Conservation (phyloP, 1,139 yeast genomes). For the Candida glucosophila region DNA sequence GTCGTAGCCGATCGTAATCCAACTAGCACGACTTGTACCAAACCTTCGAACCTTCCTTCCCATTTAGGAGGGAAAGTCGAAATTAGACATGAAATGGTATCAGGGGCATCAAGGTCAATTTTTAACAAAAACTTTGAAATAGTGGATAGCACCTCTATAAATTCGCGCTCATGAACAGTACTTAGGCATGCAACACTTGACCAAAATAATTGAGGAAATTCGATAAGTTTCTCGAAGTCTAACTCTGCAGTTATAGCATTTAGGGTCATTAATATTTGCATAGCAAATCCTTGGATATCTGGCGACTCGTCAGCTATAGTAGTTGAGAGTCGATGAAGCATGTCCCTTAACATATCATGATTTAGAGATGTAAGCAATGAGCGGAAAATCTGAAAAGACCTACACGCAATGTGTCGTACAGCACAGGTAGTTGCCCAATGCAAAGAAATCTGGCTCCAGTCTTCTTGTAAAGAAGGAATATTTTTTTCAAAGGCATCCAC, state of each 20-base stretch:
- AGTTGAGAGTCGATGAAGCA: conserved; percentile 87
- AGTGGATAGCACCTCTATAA: conserved; percentile 76
- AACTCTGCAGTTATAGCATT: conserved; percentile 86
- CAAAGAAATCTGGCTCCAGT: conserved; percentile 80
- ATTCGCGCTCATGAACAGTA: conserved; percentile 89
- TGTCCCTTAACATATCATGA: conserved; percentile 83
- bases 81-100: conserved; percentile 73
- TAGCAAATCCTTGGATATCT: conserved; percentile 93
- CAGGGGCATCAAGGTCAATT: conserved; percentile 79
- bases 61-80: conserved; percentile 90
- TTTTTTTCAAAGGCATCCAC: conserved; percentile 46
- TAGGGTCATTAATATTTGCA: conserved; percentile 94
- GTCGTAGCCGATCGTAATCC: conserved; percentile 80
- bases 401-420: conserved; percentile 91
- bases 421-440: conserved; percentile 98
- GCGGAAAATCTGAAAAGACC: conserved; percentile 89
- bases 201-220: conserved; percentile 94
- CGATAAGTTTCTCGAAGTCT: conserved; percentile 67
- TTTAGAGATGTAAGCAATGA: conserved; percentile 73
- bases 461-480: conserved; percentile 52
- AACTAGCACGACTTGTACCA: conserved; percentile 67
- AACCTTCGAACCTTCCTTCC: conserved; percentile 91
- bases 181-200: conserved; percentile 86
- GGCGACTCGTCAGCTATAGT: conserved; percentile 83
- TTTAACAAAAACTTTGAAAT: conserved; percentile 77